Conservation (phyloP, 2,329 filamentous ascomycete species). For the Didymella keratinophila region DNA sequence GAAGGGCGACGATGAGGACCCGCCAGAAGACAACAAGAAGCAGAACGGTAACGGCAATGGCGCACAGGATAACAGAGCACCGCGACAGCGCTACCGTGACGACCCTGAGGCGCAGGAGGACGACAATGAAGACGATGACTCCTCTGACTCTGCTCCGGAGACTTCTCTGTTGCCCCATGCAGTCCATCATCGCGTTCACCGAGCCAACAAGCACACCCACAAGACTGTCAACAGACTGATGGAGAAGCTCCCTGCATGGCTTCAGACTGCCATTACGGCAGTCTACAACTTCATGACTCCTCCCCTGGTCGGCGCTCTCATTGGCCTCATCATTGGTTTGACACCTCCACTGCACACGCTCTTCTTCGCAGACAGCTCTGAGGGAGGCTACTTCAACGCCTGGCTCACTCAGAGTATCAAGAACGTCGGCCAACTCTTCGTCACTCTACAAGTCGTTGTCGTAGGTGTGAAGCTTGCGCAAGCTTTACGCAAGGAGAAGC, state of each 20-base stretch:
- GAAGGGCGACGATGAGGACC: slow-evolving; percentile 54
- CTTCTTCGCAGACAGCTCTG: slow-evolving; percentile 66
- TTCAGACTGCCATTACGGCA: slow-evolving; percentile 53
- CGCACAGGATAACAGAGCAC: not conserved
- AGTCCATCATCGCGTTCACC: slow-evolving; percentile 45
- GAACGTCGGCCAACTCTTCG: slow-evolving; percentile 70
- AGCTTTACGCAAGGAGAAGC: slow-evolving; percentile 58
- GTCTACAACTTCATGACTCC: slow-evolving; percentile 66
- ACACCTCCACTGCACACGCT: slow-evolving; percentile 65
- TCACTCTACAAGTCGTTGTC: slow-evolving; percentile 69
- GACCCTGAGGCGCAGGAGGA: slow-evolving; percentile 26
- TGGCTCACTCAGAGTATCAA: slow-evolving; percentile 70
- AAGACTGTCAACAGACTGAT: slow-evolving; percentile 14
- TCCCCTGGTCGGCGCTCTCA: slow-evolving; percentile 66
- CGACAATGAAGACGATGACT: slow-evolving; percentile 35
- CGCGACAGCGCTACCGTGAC: slow-evolving; percentile 18
- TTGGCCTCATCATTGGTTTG: slow-evolving; percentile 67
- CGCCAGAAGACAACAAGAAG: slow-evolving; percentile 43
- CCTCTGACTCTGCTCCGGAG: slow-evolving; percentile 42
- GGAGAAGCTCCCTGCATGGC: slow-evolving; percentile 45
- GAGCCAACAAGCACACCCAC: slow-evolving; percentile 47
- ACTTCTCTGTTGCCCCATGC: slow-evolving; percentile 61
- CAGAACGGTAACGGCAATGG: slow-evolving; percentile 17
- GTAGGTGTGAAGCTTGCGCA: slow-evolving; percentile 71
- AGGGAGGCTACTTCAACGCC: slow-evolving; percentile 71